Conservation (phyloP, 768 basidiomycete genomes). For the Leucocoprinus sp. region DNA sequence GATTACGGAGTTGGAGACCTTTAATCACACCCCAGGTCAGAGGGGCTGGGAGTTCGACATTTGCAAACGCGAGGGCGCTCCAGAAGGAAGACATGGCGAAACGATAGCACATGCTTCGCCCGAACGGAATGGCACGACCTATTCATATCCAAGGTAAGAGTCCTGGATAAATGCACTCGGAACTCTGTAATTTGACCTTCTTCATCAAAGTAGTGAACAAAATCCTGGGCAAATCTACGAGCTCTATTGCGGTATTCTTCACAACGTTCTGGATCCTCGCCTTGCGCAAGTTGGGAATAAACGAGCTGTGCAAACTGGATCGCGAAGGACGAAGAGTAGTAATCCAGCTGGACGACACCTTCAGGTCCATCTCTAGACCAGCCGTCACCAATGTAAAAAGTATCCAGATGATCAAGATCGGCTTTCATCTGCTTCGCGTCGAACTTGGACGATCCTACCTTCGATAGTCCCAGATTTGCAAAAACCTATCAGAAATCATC, state of each 20-base stretch:
- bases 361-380: slow-evolving; percentile 77
- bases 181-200: slow-evolving; percentile 38
- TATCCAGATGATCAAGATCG: slow-evolving; percentile 69
- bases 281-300: slow-evolving; percentile 57
- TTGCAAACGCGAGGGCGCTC: slow-evolving; percentile 66
- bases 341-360: slow-evolving; percentile 71
- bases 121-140: slow-evolving; percentile 73
- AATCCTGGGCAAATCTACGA: slow-evolving; percentile 55
- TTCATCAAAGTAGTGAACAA: slow-evolving; percentile 68
- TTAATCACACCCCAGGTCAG: slow-evolving; percentile 70
- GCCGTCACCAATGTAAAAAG: slow-evolving; percentile 68
- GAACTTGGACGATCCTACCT: slow-evolving; percentile 49
- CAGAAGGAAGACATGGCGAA: slow-evolving; percentile 81
- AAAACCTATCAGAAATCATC: slow-evolving; percentile 40
- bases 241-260: slow-evolving; percentile 60
- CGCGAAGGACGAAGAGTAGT: slow-evolving; percentile 73
- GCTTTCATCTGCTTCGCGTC: slow-evolving; percentile 58
- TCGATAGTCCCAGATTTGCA: slow-evolving; percentile 63
- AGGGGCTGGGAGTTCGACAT: slow-evolving; percentile 59
- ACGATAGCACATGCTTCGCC: slow-evolving; percentile 67
- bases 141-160: not conserved
- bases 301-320: slow-evolving; percentile 69
- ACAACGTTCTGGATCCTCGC: slow-evolving; percentile 55
- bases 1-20: slow-evolving; percentile 63
- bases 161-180: too few relatives aligned